phyloP scores from a whole-genome alignment of 1,284 basidiomycete species.

The Phylloboletellus chloephorus region DNA sequence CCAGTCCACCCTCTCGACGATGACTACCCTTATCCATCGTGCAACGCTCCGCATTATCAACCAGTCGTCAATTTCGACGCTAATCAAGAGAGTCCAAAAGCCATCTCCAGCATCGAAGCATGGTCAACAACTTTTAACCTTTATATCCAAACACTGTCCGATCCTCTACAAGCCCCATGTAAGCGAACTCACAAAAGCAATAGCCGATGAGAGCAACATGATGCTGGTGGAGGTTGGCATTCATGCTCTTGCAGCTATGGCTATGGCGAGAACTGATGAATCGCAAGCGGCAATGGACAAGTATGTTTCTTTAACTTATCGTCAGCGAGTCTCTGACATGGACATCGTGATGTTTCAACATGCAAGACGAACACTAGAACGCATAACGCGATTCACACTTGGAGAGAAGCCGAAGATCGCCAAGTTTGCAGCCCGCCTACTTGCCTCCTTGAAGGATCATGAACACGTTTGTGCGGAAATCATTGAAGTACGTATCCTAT shows the following conservation, averaged over 20 bases:
- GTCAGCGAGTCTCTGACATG: slow-evolving; percentile 2
- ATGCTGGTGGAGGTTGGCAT: slow-evolving; percentile 63
- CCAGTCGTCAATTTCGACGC: slow-evolving; percentile 76
- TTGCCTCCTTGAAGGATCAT: slow-evolving; percentile 57
- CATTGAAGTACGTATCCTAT: slow-evolving; percentile 52
- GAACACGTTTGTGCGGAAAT: slow-evolving; percentile 49
- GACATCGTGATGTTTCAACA: not conserved
- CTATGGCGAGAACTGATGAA: slow-evolving; percentile 56
- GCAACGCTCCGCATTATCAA: slow-evolving; percentile 76
- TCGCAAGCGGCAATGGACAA: slow-evolving; percentile 58
- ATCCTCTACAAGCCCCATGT: slow-evolving; percentile 71
- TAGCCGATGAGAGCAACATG: slow-evolving; percentile 60
- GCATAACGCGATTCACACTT: slow-evolving; percentile 56
- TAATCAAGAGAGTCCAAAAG: slow-evolving; percentile 64
- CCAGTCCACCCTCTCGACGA: slow-evolving; percentile 58
- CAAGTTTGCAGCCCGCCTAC: slow-evolving; percentile 82
- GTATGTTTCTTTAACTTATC: slow-evolving; percentile 38
- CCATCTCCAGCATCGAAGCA: slow-evolving; percentile 39
- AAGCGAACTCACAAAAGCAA: slow-evolving; percentile 65
- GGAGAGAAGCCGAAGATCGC: slow-evolving; percentile 65
- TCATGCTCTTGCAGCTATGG: slow-evolving; percentile 70
- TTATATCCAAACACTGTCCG: slow-evolving; percentile 77
- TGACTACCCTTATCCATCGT: slow-evolving; percentile 69
- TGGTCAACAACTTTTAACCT: slow-evolving; percentile 49
- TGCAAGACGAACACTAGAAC: slow-evolving; percentile 60